Evolutionary conservation across 176 grass and related monocot genomes (phyloP), one percentile per base, ranked within the genome.

Genomic region (Thinopyrum elongatum): DNA sequence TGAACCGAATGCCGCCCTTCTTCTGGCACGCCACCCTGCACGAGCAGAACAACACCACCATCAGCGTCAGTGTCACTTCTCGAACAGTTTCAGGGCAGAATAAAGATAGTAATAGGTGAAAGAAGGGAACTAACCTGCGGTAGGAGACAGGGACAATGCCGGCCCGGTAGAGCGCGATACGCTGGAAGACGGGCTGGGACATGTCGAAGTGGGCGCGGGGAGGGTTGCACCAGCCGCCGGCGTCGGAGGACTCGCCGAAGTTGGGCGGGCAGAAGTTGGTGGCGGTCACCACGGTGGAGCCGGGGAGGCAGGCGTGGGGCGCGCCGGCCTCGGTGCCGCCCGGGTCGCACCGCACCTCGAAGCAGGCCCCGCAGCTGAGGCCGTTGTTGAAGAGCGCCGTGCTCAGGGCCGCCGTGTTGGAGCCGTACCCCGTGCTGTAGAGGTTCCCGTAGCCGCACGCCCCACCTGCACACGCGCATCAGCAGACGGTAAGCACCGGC

Each of bases 241-340:
- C 81, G 82, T 98, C 90, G 51, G 90, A 93, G 1, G 91, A 53
- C 23, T 95, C 89, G 0, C 80, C 95, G 79, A 90, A 78, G 93
- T 98, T 98, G 13, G 93, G 95, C 9, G 95, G 95, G 77, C 95
- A 98, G 80, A 98, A 95, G 79, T 98, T 98, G 89, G 95, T 98
- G 44, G 93, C 95, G 0, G 95, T 98, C 21, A 98, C 95, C 2
- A 98, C 83, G 70, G 93, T 89, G 4, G 95, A 92, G 61, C 93
- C 91, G 0, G 93, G 87, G 2, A 93, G 93, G 89, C 95, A 98
- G 8, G 85, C 93, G 85, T 87, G 89, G 3, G 29, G 38, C 2
- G 77, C 88, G 16, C 76, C 89, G 10, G 72, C 88, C 15, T 70
- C 85, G 15, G 78, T 16, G 84, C 83, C 86, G 1, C 68, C 89